Evolutionary conservation across 1,284 basidiomycete species (phyloP).

Genomic region (Heliocybe sulcata): DNA sequence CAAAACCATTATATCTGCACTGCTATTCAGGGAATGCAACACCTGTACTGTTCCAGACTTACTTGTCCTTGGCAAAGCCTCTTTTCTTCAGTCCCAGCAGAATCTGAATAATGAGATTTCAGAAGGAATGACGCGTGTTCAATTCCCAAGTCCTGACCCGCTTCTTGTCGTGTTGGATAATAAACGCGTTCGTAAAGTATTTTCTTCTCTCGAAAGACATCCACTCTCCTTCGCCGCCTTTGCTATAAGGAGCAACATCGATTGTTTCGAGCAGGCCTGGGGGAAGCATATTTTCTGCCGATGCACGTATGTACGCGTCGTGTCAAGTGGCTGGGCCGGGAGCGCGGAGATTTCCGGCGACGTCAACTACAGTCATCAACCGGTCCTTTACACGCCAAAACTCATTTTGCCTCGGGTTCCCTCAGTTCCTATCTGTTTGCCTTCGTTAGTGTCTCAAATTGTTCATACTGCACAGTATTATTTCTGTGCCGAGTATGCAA

Average conservation of each 20-base stretch:
- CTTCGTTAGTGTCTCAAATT: too few species aligned
- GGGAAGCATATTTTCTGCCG: not conserved
- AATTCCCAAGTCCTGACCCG: conserved; percentile 9
- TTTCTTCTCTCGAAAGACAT: conserved; percentile 27
- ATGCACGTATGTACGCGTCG: too few species aligned
- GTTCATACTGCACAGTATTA: too few species aligned
- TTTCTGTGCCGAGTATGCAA: too few species aligned
- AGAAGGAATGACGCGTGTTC: conserved; percentile 2
- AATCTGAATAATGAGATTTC: conserved; percentile 24
- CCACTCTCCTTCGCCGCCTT: conserved; percentile 35
- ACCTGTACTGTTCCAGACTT: conserved; percentile 18
- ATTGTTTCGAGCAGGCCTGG: not conserved
- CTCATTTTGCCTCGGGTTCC: too few species aligned
- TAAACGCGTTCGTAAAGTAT: conserved; percentile 55
- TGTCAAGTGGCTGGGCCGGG: too few species aligned
- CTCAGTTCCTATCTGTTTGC: too few species aligned
- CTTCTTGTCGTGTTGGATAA: conserved; percentile 30
- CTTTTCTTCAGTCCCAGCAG: conserved; percentile 68
- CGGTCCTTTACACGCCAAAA: too few species aligned
- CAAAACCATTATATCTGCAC: conserved; percentile 39
- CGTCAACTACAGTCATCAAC: too few species aligned
- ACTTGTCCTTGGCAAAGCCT: conserved; percentile 59
- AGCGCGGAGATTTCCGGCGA: conserved; percentile 52
- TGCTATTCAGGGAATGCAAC: too few species aligned
- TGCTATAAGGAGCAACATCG: conserved; percentile 13